Conservation (phyloP, 116 monocot genomes). For the Posidonia oceanica region DNA sequence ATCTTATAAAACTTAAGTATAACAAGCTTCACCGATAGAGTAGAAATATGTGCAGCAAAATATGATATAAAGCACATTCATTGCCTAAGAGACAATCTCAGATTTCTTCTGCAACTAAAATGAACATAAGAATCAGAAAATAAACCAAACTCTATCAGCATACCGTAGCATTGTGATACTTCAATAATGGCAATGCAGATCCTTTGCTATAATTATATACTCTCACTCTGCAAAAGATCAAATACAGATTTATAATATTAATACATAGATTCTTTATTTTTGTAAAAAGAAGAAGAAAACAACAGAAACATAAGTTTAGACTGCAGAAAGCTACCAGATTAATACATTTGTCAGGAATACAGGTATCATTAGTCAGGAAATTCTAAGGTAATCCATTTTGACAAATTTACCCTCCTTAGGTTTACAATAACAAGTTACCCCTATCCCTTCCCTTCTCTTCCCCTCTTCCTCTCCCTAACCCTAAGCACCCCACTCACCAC, state of each 20-base stretch:
- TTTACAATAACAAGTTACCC: too few relatives aligned
- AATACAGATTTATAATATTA: background rate
- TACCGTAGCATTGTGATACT: conserved; percentile 91
- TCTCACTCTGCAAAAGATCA: conserved; percentile 35
- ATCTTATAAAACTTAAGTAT: too few relatives aligned
- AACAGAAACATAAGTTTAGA: background rate
- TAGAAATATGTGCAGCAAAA: too few relatives aligned
- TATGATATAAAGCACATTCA: background rate
- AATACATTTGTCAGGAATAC: background rate
- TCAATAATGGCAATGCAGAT: conserved; percentile 74
- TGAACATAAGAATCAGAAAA: background rate
- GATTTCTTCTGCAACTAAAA: background rate
- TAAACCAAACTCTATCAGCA: conserved; percentile 3
- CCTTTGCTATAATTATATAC: conserved; percentile 87
- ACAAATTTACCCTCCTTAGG: too few relatives aligned
- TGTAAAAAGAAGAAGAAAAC: background rate
- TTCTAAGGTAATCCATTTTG: too few relatives aligned
- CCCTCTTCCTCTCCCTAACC: too few relatives aligned
- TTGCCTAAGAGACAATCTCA: background rate
- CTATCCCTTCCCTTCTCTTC: too few relatives aligned
- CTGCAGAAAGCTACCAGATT: too few relatives aligned
- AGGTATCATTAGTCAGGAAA: background rate
- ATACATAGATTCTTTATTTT: background rate
- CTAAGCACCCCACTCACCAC: too few relatives aligned
- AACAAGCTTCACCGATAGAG: too few relatives aligned